Base-by-base conservation (phyloP, 257 asterid species). In the Euphrasia confusa region DNA sequence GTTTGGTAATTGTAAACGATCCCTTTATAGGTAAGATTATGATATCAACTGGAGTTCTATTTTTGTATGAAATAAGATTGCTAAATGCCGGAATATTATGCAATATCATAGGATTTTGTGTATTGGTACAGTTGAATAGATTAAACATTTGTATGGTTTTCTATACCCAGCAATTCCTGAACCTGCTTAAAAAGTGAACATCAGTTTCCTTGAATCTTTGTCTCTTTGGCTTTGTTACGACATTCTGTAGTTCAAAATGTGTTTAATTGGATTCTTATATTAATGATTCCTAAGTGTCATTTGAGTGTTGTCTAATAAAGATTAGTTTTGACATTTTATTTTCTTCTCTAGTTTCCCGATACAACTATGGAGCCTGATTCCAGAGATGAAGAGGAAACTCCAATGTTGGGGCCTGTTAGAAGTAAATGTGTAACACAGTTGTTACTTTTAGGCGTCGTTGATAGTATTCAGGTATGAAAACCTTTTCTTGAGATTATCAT, bases 401-500 rank as follows among this genome's bases (percentile, higher is more conserved):
- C 87, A 18, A 49, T 79, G 37, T 63, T 87, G 77, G 88, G 80
- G 76, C 79, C 80, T 70, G 83, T 93, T 65, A 76, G 99, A 85
- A 87, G 96, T 84, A 93, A 93, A 83, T 89, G 99, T 71, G 80
- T 93, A 68, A 89, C 97, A 3, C 99, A 93, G 78, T 76, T 93
- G 78, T 75, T 93, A 79, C 89, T 93, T 72, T 76, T 93, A 64
- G 94, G 91, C 71, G 95, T 87, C 73, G 87, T 93, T 70, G 96
- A 93, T 59, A 77, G 88, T 79, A 93, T 93, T 75, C 99, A 93
- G 97, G 99, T 93, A 78, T 40, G 18, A 42, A 50, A 58, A 33
- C 64, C 68, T 21, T 65, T 45, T 66, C 42, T 68, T 56, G 28
- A 15, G 58, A 39, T 65, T 53, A 58, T 73, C 47, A 61, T 62